Evolutionary conservation across 2,329 filamentous ascomycete species (phyloP).

Genomic region (Hymenoscyphus infarciens): DNA sequence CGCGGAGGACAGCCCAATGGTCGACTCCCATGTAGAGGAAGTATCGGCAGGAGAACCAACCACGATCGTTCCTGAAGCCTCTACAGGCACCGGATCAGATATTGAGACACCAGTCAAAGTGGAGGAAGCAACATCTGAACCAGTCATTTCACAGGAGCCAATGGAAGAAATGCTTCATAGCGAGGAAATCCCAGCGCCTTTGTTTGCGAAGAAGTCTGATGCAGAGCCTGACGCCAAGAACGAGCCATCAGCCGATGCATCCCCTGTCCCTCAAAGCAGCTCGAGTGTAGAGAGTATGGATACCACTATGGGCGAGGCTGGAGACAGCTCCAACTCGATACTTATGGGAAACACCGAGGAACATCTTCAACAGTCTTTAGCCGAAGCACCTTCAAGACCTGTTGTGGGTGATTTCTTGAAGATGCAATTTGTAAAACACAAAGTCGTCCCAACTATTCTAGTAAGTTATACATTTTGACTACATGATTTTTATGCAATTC

Average conservation of each 20-base stretch:
- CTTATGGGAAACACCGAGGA: slow-evolving; percentile 31
- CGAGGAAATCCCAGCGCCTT: slow-evolving; percentile 65
- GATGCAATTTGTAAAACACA: slow-evolving; percentile 92
- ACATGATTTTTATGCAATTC: slow-evolving; percentile 6
- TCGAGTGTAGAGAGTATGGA: slow-evolving; percentile 28
- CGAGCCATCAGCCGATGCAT: slow-evolving; percentile 13
- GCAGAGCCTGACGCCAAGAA: neutral
- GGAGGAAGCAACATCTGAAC: slow-evolving; percentile 16
- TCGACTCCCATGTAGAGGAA: slow-evolving; percentile 22
- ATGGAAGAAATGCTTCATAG: slow-evolving; percentile 50
- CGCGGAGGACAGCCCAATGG: slow-evolving; percentile 26
- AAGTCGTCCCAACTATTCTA: slow-evolving; percentile 91
- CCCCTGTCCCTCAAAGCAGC: slow-evolving; percentile 26
- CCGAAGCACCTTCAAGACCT: slow-evolving; percentile 41
- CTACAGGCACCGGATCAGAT: slow-evolving; percentile 13
- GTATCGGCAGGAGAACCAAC: slow-evolving; percentile 15
- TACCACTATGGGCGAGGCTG: slow-evolving; percentile 35
- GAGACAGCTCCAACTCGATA: slow-evolving; percentile 32
- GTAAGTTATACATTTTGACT: slow-evolving; percentile 50
- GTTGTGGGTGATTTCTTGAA: slow-evolving; percentile 95
- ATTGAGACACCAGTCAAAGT: slow-evolving; percentile 22
- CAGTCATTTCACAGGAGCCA: slow-evolving; percentile 10
- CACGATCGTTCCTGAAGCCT: slow-evolving; percentile 27
- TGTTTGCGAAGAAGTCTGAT: slow-evolving; percentile 49
- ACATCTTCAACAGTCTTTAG: slow-evolving; percentile 16